Percentiles rank a stretch among this genome's conserved stretches.
phyloP scores from a whole-genome alignment of 805 yeast species.

The Candida ponderosae region DNA sequence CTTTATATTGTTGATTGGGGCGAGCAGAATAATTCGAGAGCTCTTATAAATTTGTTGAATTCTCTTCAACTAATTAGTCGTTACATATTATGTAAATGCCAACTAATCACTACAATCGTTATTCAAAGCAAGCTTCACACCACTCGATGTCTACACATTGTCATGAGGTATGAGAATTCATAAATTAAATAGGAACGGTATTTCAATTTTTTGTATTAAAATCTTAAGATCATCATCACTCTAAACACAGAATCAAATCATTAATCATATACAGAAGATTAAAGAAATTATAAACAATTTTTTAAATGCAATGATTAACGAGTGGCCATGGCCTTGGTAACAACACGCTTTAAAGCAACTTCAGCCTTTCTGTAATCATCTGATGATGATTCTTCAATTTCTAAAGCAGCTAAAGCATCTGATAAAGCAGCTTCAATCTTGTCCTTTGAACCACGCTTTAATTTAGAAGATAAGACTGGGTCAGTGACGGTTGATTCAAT shows the following conservation, averaged over 20 bases:
- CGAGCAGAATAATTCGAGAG: no score
- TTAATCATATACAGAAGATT: neutral
- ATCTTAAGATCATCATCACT: neutral
- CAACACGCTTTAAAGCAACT: constrained; percentile 97
- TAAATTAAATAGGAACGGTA: neutral
- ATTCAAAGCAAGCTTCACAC: no score
- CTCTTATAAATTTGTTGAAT: no score
- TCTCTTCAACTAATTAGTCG: no score
- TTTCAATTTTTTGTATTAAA: no score
- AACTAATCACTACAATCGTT: no score
- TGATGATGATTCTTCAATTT: constrained; percentile 91
- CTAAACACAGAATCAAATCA: neutral
- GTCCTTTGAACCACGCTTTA: constrained; percentile 95
- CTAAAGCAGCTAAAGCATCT: constrained; percentile 96
- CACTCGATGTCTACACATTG: no score
- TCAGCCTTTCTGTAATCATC: constrained; percentile 99
- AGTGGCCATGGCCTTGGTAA: constrained; percentile 98
- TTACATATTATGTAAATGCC: no score
- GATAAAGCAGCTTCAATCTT: constrained; percentile 96
- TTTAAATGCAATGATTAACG: constrained; percentile 46
- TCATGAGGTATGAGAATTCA: no score
- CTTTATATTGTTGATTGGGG: no score
- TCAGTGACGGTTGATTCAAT: constrained; percentile 95
- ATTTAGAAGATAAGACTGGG: constrained; percentile 95
- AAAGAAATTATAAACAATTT: neutral